Evolutionary conservation across 2,329 filamentous ascomycete genomes (phyloP), one percentile per base, ranked within the genome.

Genomic region (Xylaria sp.): DNA sequence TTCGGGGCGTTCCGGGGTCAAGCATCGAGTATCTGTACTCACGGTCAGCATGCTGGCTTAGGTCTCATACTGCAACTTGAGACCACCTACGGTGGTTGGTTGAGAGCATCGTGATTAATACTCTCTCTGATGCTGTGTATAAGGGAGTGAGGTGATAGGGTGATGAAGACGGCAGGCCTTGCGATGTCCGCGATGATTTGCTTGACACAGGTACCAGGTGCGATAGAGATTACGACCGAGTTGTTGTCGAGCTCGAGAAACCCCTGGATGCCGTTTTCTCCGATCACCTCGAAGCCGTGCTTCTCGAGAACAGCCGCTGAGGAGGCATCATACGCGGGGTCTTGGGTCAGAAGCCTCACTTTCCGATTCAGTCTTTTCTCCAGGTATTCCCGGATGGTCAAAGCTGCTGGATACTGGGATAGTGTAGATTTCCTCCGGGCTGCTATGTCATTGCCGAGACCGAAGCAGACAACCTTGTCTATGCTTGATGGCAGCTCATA

Each of bases 241-340:
- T 61, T 61, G 11, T 55, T 52, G 13, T 61, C 55, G 8, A 61
- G 55, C 39, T 58, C 55, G 3, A 61, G n/a, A 34, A 61, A 58
- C 2, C 59, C 56, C 1, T 52, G 18, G n/a, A 58, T 39, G 6
- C 56, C 55, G 47, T 42, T 13, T 23, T 2, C 6, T 1, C 52
- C 59, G 16, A 58, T 9, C 7, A 59, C 16, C 39, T 55, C 39
- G 10, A 59, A 61, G 4, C 42, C 55, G 3, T 35, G 4, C 2
- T 9, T 2, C 34, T 49, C 11, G 3, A 58, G 52, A 34, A 55
- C 47, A 3, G 11, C 13, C 39, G n/a, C 35, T 13, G 52, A 52
- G 18, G 46, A 8, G 2, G 11, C 7, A 1, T 30, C 39, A 13
- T 58, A 59, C 2, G 30, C 48, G 30, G 59, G 47, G 11, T 52